Percentiles rank a stretch among this genome's conserved stretches.
phyloP scores from a whole-genome alignment of 805 yeast genomes.

The Ogataea nakhonphanomensis region DNA sequence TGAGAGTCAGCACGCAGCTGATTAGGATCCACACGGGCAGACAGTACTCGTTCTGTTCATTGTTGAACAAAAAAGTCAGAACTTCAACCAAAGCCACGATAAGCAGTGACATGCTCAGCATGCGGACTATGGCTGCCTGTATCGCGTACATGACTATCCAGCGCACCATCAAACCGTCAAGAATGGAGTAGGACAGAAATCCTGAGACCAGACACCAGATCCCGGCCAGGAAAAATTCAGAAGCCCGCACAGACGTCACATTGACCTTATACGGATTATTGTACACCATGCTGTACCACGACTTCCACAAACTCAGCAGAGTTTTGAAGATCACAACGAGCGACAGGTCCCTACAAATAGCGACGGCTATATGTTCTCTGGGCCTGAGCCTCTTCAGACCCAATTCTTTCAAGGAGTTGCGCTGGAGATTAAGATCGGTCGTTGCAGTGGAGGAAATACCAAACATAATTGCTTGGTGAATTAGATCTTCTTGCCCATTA shows the following conservation, averaged over 20 bases:
- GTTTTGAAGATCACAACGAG: constrained; percentile 35
- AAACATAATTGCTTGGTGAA: constrained; percentile 20
- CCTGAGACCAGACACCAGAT: constrained; percentile 93
- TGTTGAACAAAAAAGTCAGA: constrained; percentile 63
- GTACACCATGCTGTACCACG: constrained; percentile 26
- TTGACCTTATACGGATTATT: constrained; percentile 22
- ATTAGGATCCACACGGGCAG: constrained; percentile 89
- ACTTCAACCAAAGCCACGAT: constrained; percentile 68
- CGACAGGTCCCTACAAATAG: constrained; percentile 76
- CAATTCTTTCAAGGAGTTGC: constrained; percentile 46
- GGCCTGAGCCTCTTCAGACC: constrained; percentile 74
- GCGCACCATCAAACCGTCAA: constrained; percentile 86
- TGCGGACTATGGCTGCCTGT: constrained; percentile 82
- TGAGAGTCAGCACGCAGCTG: constrained; percentile 76
- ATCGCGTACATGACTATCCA: constrained; percentile 92
- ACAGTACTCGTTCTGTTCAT: constrained; percentile 56
- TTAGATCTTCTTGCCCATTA: constrained; percentile 13
- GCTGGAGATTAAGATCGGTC: constrained; percentile 26
- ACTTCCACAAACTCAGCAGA: constrained; percentile 24
- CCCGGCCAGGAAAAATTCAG: constrained; percentile 78
- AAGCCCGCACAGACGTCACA: constrained; percentile 58
- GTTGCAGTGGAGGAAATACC: constrained; percentile 30
- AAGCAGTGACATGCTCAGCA: constrained; percentile 76
- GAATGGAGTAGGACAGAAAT: constrained; percentile 74
- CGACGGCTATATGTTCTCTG: constrained; percentile 69